Evolutionary conservation across 805 yeast species (phyloP).

Genomic region (Isabelozyma pseudorhagii): DNA sequence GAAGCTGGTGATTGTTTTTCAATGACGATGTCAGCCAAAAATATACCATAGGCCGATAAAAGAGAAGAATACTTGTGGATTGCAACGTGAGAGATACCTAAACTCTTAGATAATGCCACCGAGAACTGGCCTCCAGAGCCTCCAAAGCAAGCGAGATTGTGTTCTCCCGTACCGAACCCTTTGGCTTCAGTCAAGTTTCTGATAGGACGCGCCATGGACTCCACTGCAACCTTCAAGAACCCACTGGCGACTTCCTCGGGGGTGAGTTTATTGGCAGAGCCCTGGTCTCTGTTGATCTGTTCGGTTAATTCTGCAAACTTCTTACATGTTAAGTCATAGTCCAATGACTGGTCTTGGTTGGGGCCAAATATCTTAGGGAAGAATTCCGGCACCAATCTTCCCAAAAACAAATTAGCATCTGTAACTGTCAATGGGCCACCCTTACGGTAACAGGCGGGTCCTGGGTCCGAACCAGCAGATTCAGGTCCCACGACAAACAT

Average conservation of each 20-base stretch:
- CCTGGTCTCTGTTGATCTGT: constrained; percentile 41
- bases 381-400: constrained; percentile 31
- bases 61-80: constrained; percentile 33
- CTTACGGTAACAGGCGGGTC: constrained; percentile 39
- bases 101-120: constrained; percentile 24
- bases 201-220: constrained; percentile 33
- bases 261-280: constrained; percentile 12
- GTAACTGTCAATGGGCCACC: constrained; percentile 40
- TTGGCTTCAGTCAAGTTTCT: constrained; percentile 35
- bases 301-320: constrained; percentile 49
- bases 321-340: constrained; percentile 38
- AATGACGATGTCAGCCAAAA: constrained; percentile 30
- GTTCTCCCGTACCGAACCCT: constrained; percentile 27
- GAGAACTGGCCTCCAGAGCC: constrained; percentile 38
- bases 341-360: constrained; percentile 30
- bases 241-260: constrained; percentile 33
- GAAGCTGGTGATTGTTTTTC: constrained; percentile 36
- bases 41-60: constrained; percentile 33
- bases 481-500: constrained; percentile 41
- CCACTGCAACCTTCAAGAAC: constrained; percentile 31
- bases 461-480: constrained; percentile 39
- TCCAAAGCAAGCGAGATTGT: constrained; percentile 32
- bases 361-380: constrained; percentile 40
- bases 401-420: constrained; percentile 35
- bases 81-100: constrained; percentile 25